A percentile compares a stretch with the other conserved stretches of the same genome.
These are phyloP conservation scores for Raffaelea deltoideospora DNA, from an alignment of 2,329 filamentous ascomycete genomes.

Conservation along the genomic window DNA sequence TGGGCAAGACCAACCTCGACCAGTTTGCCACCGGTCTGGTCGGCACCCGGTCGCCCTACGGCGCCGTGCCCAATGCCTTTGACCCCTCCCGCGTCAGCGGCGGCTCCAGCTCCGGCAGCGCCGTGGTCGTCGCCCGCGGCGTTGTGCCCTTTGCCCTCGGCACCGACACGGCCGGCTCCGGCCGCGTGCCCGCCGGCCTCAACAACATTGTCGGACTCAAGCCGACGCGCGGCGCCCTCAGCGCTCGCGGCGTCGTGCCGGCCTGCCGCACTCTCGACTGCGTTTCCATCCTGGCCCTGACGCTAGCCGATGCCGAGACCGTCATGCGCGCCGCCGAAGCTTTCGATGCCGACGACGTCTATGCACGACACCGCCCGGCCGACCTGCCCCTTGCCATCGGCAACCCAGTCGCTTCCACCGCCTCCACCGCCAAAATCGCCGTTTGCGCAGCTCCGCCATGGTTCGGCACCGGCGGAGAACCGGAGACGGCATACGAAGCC, in stretches of 20 bases:
- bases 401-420: slow-evolving; percentile 21
- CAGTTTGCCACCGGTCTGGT: slow-evolving; percentile 40
- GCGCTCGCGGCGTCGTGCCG: slow-evolving; percentile 23
- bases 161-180: slow-evolving; percentile 40
- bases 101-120: slow-evolving; percentile 7
- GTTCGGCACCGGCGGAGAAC: slow-evolving; percentile 13
- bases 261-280: slow-evolving; percentile 5
- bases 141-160: slow-evolving; percentile 40
- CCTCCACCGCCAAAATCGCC: slow-evolving; percentile 5
- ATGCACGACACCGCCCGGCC: slow-evolving; percentile 16
- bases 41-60: not conserved
- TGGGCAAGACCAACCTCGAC: slow-evolving; percentile 44
- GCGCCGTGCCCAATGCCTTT: not conserved
- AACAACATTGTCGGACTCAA: slow-evolving; percentile 38
- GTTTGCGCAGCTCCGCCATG: slow-evolving; percentile 26
- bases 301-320: slow-evolving; percentile 22
- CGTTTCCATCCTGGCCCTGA: slow-evolving; percentile 10
- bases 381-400: not conserved
- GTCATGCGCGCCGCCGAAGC: slow-evolving; percentile 31
- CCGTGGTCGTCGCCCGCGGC: slow-evolving; percentile 35
- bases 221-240: slow-evolving; percentile 34
- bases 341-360: slow-evolving; percentile 30
- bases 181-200: slow-evolving; percentile 35
- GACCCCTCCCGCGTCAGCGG: not conserved
- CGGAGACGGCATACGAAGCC: slow-evolving; percentile 26